These are phyloP conservation scores for Penicillium nucicola DNA, from an alignment of 495 filamentous ascomycete species.

Conservation along the genomic window DNA sequence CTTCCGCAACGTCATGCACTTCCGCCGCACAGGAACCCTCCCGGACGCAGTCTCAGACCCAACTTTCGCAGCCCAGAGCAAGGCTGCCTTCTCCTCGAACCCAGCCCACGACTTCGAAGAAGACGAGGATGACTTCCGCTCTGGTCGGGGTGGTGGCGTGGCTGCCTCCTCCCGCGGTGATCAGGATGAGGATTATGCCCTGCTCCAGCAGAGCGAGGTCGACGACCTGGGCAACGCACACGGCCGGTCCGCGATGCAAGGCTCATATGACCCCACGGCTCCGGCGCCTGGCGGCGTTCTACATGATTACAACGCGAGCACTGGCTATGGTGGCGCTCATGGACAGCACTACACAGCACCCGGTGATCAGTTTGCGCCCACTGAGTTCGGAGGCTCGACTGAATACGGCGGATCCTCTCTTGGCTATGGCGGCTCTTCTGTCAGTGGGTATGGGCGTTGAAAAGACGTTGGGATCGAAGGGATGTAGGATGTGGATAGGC, in stretches of 20 bases:
- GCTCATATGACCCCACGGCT: conserved; percentile 39
- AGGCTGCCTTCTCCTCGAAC: conserved; percentile 50
- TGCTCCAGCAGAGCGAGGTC: conserved; percentile 44
- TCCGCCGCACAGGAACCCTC: conserved; percentile 69
- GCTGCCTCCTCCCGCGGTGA: conserved; percentile 31
- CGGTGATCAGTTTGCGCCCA: conserved; percentile 19
- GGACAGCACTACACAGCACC: conserved; percentile 39
- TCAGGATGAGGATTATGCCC: conserved; percentile 45
- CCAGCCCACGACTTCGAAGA: conserved; percentile 48
- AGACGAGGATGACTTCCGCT: conserved; percentile 48
- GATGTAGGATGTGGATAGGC: background rate
- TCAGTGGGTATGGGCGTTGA: conserved; percentile 27
- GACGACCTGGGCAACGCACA: conserved; percentile 39
- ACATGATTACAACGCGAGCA: conserved; percentile 39
- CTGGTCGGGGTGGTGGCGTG: conserved; percentile 35
- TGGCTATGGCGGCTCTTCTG: conserved; percentile 14
- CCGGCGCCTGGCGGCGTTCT: conserved; percentile 29
- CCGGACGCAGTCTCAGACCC: conserved; percentile 61
- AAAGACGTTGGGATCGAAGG: background rate
- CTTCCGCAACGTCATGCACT: conserved; percentile 74
- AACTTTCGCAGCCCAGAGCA: conserved; percentile 47
- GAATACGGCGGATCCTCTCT: conserved; percentile 13
- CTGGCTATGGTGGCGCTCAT: conserved; percentile 45
- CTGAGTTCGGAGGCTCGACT: conserved; percentile 14
- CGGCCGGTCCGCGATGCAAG: conserved; percentile 35